phyloP scores from a whole-genome alignment of 1,284 basidiomycete genomes.

The Earliella scabrosa region DNA sequence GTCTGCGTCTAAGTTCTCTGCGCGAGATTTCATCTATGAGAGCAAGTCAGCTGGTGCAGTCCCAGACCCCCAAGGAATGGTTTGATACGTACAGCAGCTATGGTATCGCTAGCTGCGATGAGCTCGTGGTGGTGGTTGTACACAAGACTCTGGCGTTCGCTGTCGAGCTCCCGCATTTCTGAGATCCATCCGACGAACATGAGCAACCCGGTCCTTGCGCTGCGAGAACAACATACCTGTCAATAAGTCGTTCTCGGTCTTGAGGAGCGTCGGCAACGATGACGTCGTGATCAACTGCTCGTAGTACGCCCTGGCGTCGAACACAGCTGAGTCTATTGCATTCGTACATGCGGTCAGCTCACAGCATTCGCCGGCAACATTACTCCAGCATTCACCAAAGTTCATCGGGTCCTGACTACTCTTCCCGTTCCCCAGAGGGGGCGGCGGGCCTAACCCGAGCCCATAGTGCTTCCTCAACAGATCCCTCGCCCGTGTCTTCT shows the following conservation, averaged over 20 bases:
- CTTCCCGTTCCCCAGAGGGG: constrained; percentile 52
- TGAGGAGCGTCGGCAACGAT: constrained; percentile 71
- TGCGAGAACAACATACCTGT: constrained; percentile 47
- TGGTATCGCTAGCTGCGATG: constrained; percentile 91
- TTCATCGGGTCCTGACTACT: constrained; percentile 75
- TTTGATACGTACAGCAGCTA: constrained; percentile 68
- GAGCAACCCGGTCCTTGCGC: background rate
- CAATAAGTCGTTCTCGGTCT: constrained; percentile 78
- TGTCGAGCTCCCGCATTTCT: constrained; percentile 89
- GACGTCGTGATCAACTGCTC: constrained; percentile 84
- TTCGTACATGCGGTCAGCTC: too few relatives aligned
- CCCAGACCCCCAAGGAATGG: background rate
- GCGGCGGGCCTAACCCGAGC: constrained; percentile 71
- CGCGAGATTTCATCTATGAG: constrained; percentile 79
- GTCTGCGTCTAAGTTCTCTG: constrained; percentile 81
- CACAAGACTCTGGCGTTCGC: constrained; percentile 88
- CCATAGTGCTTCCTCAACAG: constrained; percentile 85
- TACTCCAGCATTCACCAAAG: constrained; percentile 52
- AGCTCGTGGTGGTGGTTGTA: constrained; percentile 96
- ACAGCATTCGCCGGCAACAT: too few relatives aligned
- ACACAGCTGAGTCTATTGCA: constrained; percentile 71
- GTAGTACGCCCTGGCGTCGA: constrained; percentile 82
- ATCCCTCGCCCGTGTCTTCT: constrained; percentile 75
- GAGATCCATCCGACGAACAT: background rate
- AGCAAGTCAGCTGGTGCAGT: constrained; percentile 1